Evolutionary conservation across 2,329 filamentous ascomycete genomes (phyloP), one percentile per base, ranked within the genome.

Genomic region (Podosphaera xanthii): DNA sequence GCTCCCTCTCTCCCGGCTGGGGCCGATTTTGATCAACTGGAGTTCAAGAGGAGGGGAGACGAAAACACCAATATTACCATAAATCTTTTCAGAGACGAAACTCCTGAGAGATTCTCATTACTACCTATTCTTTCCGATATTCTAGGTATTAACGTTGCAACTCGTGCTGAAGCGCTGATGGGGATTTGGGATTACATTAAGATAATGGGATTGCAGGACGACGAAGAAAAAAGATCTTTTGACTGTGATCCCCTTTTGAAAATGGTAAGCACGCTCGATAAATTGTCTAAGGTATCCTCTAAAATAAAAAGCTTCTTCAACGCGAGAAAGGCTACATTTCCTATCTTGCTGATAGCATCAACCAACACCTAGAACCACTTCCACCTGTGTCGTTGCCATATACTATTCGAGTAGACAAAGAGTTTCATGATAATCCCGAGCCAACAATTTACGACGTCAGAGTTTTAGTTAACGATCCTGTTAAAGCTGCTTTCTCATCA

Each of bases 121-220:
- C 92, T 83, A 71, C 81, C 84, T 57, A 81, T 83, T 60, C 75
- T 98, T 53, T 83, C 88, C 9, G 86, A 94, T 57, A 78, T 97
- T 12, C 76, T 97, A 22, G 92, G 96, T 67, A 86, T 87, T 67
- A 77, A 82, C 56, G 88, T 94, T 70, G 91, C 88, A 57, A 91
- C 92, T 35, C 83, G 89, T 36, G 84, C 88, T 46, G 89, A 92
- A 62, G 85, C 90, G 5, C 82, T 95, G 35, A 87, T 94, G 76
- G 90, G 86, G 12, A 79, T 98, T 38, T 98, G 90, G 88, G 90
- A 96, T 69, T 98, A 98, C 67, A 86, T 95, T 64, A 84, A 87
- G 65, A 77, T 86, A 30, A 86, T 87, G 75, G 83, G 84, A 22
- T 75, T 98, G 54, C 88, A 94, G 70, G 91, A 96, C 69, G 90